Percentiles rank a stretch among this genome's conserved stretches.
These are phyloP conservation scores for Trichoderma sp. DNA, from an alignment of 2,329 filamentous ascomycete genomes.

Conservation along the genomic window DNA sequence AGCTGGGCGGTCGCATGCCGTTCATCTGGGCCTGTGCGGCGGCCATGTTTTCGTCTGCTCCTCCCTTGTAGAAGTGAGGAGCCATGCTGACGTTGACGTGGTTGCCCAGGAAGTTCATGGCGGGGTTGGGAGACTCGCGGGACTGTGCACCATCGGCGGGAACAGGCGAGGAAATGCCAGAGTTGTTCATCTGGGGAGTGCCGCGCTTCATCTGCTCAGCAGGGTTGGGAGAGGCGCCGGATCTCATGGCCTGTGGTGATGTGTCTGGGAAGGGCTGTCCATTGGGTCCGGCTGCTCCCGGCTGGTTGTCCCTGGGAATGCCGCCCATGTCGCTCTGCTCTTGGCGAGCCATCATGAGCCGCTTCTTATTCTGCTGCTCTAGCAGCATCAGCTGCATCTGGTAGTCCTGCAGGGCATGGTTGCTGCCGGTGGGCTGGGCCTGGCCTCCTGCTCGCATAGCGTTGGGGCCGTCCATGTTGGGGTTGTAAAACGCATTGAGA, in stretches of 20 bases:
- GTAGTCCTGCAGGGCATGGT: slow-evolving; percentile 83
- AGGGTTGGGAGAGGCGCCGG: slow-evolving; percentile 76
- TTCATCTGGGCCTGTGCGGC: slow-evolving; percentile 58
- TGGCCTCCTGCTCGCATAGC: slow-evolving; percentile 62
- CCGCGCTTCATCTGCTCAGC: slow-evolving; percentile 78
- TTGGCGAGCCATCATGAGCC: slow-evolving; percentile 79
- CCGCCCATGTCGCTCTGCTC: slow-evolving; percentile 68
- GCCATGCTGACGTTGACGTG: slow-evolving; percentile 66
- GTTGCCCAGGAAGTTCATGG: slow-evolving; percentile 65
- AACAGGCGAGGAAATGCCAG: slow-evolving; percentile 70
- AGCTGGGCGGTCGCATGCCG: slow-evolving; percentile 70
- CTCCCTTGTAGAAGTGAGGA: slow-evolving; percentile 62
- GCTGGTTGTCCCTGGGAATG: slow-evolving; percentile 55
- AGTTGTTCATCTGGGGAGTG: slow-evolving; percentile 72
- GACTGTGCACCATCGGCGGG: slow-evolving; percentile 71
- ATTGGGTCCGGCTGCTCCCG: slow-evolving; percentile 60
- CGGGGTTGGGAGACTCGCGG: slow-evolving; percentile 65
- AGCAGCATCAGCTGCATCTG: slow-evolving; percentile 89
- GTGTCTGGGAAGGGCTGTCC: slow-evolving; percentile 68
- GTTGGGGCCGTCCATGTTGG: slow-evolving; percentile 60
- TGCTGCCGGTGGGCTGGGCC: slow-evolving; percentile 55
- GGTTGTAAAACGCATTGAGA: slow-evolving; percentile 65
- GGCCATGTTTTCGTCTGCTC: slow-evolving; percentile 61
- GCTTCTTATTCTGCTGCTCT: slow-evolving; percentile 86
- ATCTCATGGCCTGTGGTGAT: slow-evolving; percentile 69